Conservation (phyloP, 1,284 basidiomycete species). For the Pascua guehoae region DNA sequence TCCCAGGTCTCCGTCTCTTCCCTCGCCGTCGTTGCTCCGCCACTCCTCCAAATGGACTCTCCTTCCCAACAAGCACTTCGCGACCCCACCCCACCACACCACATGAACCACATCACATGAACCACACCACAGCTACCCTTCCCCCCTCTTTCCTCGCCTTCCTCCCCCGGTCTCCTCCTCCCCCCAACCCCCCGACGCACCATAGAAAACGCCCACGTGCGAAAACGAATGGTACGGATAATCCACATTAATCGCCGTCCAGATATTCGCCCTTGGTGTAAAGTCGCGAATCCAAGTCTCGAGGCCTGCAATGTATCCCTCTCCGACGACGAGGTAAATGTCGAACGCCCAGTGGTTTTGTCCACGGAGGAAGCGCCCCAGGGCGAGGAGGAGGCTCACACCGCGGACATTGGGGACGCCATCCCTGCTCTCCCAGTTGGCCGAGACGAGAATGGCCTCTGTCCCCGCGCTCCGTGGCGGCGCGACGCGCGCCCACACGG, state of each 20-base stretch:
- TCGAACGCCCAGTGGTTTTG: conserved; percentile 94
- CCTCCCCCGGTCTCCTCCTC: no score
- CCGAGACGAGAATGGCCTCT: conserved; percentile 84
- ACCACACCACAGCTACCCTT: no score
- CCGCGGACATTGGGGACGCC: conserved; percentile 70
- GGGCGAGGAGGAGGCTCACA: conserved; percentile 71
- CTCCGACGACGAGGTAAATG: conserved; percentile 82
- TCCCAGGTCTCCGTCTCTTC: no score
- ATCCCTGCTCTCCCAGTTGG: conserved; percentile 72
- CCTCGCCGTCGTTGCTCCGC: no score
- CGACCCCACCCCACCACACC: no score
- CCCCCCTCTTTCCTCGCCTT: no score
- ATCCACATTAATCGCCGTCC: conserved; percentile 92
- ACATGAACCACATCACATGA: no score
- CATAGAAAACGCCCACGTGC: conserved; percentile 85
- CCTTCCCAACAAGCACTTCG: no score
- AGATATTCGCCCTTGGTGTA: conserved; percentile 78
- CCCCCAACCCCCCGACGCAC: conserved; percentile 51
- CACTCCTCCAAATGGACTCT: no score
- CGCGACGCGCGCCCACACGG: conserved; percentile 75
- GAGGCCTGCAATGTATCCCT: conserved; percentile 84
- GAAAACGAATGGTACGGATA: conserved; percentile 96
- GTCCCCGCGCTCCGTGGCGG: conserved; percentile 83
- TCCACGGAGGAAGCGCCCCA: conserved; percentile 78
- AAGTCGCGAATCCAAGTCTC: conserved; percentile 86